A percentile compares a stretch with the other conserved stretches of the same genome.
Conservation (phyloP, 1,284 basidiomycete species). For the Fistulinella staudtii region DNA sequence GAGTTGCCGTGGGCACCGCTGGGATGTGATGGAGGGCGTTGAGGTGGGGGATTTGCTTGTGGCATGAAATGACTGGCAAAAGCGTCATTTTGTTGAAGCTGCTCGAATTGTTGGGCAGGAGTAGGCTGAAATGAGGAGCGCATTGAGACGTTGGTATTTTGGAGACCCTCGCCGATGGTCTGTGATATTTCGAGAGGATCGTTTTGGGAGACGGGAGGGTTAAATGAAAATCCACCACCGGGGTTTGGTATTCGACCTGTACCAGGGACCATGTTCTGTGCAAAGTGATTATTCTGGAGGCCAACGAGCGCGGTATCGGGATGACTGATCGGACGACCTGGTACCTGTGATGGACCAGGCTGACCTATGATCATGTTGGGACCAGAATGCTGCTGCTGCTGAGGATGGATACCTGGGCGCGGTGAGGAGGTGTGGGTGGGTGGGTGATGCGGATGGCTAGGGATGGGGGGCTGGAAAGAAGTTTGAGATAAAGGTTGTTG, state of each 20-base stretch:
- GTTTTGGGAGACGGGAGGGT: conserved; percentile 40
- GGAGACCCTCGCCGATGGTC: conserved; percentile 40
- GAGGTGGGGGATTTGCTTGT: conserved; percentile 33
- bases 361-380: conserved; percentile 40
- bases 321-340: conserved; percentile 43
- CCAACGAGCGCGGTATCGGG: conserved; percentile 47
- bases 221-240: conserved; percentile 39
- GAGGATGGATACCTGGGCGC: conserved; percentile 40
- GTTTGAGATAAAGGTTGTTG: conserved; percentile 43
- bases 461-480: conserved; percentile 37
- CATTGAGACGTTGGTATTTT: conserved; percentile 35
- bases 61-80: conserved; percentile 35
- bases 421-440: conserved; percentile 43
- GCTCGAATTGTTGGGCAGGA: conserved; percentile 55
- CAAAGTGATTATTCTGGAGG: conserved; percentile 42
- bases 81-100: conserved; percentile 41
- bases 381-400: conserved; percentile 38
- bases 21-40: conserved; percentile 47
- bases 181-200: conserved; percentile 37
- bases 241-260: conserved; percentile 37
- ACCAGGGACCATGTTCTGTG: conserved; percentile 33
- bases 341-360: conserved; percentile 43
- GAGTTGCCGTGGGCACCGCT: conserved; percentile 27
- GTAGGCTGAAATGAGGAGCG: conserved; percentile 47
- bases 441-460: conserved; percentile 37